Conservation (phyloP, 495 filamentous ascomycete species). For the Lindgomyces ingoldianus region DNA sequence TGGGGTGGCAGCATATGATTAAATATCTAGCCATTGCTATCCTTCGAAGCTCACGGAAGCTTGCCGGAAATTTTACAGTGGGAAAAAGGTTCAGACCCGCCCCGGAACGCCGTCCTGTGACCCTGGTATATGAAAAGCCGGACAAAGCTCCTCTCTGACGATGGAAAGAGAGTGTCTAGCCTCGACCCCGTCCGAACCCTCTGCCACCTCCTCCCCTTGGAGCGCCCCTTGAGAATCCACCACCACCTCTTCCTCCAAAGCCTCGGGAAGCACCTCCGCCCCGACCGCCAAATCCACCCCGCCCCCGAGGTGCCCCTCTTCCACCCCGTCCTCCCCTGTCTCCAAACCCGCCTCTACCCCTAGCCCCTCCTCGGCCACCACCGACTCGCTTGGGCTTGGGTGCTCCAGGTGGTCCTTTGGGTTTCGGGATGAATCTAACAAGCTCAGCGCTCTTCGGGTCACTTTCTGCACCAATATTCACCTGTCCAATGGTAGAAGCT, state of each 20-base stretch:
- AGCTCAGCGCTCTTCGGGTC: background rate
- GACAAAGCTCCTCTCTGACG: background rate
- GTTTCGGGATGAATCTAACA: constrained; percentile 83
- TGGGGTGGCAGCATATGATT: too few relatives aligned
- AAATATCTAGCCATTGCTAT: background rate
- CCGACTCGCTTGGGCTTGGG: constrained; percentile 59
- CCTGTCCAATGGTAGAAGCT: constrained; percentile 89
- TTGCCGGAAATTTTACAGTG: background rate
- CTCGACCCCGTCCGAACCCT: constrained; percentile 6
- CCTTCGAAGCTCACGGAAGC: background rate
- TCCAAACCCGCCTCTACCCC: constrained; percentile 26
- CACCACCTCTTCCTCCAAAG: constrained; percentile 34
- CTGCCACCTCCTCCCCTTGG: background rate
- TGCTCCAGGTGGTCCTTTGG: constrained; percentile 73
- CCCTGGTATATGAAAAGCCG: background rate
- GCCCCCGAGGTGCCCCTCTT: constrained; percentile 31
- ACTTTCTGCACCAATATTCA: constrained; percentile 38
- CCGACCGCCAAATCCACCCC: constrained; percentile 33
- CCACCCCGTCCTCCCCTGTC: constrained; percentile 29
- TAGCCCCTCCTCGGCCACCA: constrained; percentile 16
- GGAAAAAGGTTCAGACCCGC: background rate
- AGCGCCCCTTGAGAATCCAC: background rate
- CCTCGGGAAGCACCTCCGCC: constrained; percentile 33
- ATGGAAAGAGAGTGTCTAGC: constrained; percentile 2
- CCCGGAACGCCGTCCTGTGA: constrained; percentile 1